Base-by-base conservation (phyloP, 441 rosid species). In the Capsella rubella region DNA sequence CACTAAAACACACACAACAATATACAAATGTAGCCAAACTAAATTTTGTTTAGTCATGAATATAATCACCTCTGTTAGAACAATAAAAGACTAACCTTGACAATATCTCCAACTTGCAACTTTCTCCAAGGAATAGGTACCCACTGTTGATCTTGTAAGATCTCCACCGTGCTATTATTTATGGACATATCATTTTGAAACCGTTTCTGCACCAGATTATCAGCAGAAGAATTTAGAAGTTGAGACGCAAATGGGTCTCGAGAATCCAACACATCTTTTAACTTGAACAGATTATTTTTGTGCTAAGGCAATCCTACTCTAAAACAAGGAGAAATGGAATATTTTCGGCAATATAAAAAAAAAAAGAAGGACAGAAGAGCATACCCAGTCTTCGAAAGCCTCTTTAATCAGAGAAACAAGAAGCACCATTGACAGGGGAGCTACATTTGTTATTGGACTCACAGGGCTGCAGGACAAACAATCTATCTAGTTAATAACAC, bases 311-410 rank as follows among this genome's bases (percentile, higher is more conserved):
- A 1, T 11, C 60, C 14, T 74, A 16, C 28, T 43, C 46, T 21
- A 59, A 59, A 50, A 31, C 52, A 65, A 56, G 35, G 59, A 57
- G 27, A 65, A 32, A 47, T 14, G 49, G 25, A 9, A 55, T 10
- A 53, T 32, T 34, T 21, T 43, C 64, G 43, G 59, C 52, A 52
- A 14, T 15, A n/a, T 37, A 54, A 43, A 54, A 28, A 28, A 28
- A 1, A 27, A 53, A 27, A 18, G 11, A 67, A 39, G n/a, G 39
- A 34, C 45, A 64, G 6, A 18, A 2, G 4, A 50, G 12, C 94
- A 82, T 81, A 96, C 99, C 99, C 96, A 91, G 79, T 93, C 99
- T 89, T 96, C 99, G 76, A 90, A 96, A 54, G 97, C 99, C 85
- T 96, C 99, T 83, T 96, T 96, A 70, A 92, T 81, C 71, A 96